A percentile compares a stretch with the other conserved stretches of the same genome.
Evolutionary conservation across 345 rosid species (phyloP).

Genomic region (Lenwebbia sp.): DNA sequence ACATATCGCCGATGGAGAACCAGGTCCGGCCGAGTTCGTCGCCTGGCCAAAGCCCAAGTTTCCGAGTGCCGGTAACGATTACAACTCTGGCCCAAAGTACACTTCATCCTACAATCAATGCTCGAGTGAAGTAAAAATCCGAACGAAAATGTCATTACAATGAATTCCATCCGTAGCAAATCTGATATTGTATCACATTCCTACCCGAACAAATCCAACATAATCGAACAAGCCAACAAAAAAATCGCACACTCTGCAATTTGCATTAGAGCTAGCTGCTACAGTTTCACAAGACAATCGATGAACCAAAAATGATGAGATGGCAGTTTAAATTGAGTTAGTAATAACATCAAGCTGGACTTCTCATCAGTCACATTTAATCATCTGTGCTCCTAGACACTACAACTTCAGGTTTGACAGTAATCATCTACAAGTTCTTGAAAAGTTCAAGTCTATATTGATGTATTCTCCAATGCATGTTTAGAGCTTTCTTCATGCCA

Average conservation of each 20-base stretch:
- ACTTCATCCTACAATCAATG: no score
- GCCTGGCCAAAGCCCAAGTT: not conserved
- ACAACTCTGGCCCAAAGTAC: not conserved
- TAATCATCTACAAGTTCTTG: no score
- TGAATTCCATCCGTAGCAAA: not conserved
- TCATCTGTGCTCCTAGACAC: no score
- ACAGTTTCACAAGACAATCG: not conserved
- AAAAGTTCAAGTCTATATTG: no score
- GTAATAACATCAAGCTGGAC: no score
- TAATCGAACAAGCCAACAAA: no score
- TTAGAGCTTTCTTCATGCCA: no score
- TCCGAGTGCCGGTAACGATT: not conserved
- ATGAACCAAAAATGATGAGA: not conserved
- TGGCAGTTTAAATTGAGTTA: not conserved
- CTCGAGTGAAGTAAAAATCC: no score
- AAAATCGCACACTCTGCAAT: accelerated
- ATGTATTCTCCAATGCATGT: no score
- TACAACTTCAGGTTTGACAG: no score
- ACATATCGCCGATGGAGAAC: not conserved
- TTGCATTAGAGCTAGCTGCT: not conserved
- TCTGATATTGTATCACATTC: not conserved
- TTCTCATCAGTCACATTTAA: no score
- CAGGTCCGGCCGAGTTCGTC: not conserved
- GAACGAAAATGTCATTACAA: not conserved
- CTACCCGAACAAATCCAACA: not conserved